Evolutionary conservation across 352 stramenopile species (phyloP).

Genomic region (Globisporangium takayamanum): DNA sequence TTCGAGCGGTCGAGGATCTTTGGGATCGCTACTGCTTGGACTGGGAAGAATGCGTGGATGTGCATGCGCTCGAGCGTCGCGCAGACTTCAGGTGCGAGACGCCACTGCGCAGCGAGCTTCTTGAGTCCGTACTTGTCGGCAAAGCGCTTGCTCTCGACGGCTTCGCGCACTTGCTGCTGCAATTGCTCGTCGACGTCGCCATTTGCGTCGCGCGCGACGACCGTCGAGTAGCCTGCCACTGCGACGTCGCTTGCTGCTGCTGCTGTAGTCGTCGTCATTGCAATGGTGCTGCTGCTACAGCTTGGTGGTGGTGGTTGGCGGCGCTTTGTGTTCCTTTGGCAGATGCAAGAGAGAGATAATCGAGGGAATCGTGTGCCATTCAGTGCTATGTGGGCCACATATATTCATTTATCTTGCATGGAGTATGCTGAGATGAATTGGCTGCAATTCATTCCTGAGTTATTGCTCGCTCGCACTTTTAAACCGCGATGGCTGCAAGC

Average conservation of each 20-base stretch:
- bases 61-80: constrained; percentile 31
- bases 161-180: constrained; percentile 15
- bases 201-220: not conserved
- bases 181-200: constrained; percentile 11
- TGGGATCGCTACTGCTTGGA: constrained; percentile 93
- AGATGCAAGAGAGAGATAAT: not conserved
- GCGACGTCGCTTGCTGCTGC: not conserved
- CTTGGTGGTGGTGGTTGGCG: not conserved
- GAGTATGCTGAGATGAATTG: not conserved
- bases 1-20: constrained; percentile 84
- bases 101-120: constrained; percentile 54
- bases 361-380: not conserved
- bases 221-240: not conserved
- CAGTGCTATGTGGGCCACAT: too few species aligned
- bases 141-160: constrained; percentile 29
- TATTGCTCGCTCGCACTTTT: not conserved
- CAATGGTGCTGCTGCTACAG: too few species aligned
- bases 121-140: constrained; percentile 55
- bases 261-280: not conserved
- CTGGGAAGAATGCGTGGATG: constrained; percentile 91
- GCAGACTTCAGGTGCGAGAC: constrained; percentile 35
- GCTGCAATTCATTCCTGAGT: not conserved
- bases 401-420: not conserved
- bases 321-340: not conserved
- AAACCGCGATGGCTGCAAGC: not conserved